phyloP scores from a whole-genome alignment of 176 grass and related monocot genomes.

The Raddia distichophylla region DNA sequence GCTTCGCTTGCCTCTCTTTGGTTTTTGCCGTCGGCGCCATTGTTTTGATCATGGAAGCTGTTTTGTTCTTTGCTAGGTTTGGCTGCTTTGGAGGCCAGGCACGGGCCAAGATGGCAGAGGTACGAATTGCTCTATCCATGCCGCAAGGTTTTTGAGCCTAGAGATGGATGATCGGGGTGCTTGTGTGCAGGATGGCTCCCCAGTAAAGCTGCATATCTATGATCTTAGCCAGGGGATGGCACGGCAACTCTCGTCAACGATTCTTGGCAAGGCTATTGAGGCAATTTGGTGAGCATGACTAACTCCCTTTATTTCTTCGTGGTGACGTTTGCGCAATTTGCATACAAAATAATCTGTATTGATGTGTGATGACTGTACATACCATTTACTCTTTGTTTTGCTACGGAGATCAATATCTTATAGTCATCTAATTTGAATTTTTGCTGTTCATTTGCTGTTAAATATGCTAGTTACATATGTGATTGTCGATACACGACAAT shows the following conservation, averaged over 20 bases:
- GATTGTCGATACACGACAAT: not conserved
- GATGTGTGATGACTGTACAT: not conserved
- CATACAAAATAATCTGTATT: not conserved
- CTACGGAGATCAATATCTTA: too few relatives aligned
- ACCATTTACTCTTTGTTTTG: not conserved
- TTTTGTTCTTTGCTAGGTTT: constrained; percentile 48
- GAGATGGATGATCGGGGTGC: constrained; percentile 2
- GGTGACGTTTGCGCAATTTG: not conserved
- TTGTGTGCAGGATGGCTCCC: constrained; percentile 69
- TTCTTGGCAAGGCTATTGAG: constrained; percentile 72
- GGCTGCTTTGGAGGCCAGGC: constrained; percentile 56
- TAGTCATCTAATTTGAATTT: too few relatives aligned
- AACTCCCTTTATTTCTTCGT: not conserved
- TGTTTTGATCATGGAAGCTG: constrained; percentile 4
- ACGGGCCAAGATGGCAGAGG: constrained; percentile 65
- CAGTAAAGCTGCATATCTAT: constrained; percentile 86
- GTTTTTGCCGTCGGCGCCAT: not conserved
- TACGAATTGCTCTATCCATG: constrained; percentile 27
- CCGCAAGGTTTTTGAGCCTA: not conserved
- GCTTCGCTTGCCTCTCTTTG: not conserved
- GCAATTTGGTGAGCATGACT: constrained; percentile 66
- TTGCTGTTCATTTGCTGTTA: not conserved
- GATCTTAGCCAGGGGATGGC: constrained; percentile 87
- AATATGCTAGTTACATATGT: not conserved
- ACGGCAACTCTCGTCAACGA: constrained; percentile 61